Conservation (phyloP, 2,329 filamentous ascomycete species). For the Alternaria panax region DNA sequence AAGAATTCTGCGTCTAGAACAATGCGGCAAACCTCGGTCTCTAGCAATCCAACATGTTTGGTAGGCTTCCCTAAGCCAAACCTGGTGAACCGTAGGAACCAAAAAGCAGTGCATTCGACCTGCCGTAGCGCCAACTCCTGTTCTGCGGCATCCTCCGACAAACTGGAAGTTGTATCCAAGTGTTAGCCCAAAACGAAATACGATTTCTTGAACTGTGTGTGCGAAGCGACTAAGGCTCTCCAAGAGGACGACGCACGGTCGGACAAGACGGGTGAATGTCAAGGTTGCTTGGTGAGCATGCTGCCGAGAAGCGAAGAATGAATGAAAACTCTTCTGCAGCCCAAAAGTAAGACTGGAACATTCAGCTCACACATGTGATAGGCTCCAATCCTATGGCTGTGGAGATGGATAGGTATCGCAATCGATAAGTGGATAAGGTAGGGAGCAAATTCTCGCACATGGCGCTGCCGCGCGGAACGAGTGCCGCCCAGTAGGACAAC, state of each 20-base stretch:
- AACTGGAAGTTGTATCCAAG: constrained; percentile 2
- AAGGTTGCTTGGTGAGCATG: constrained; percentile 13
- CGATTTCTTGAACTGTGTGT: constrained; percentile 20
- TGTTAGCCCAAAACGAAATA: constrained; percentile 9
- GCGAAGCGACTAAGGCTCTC: background rate
- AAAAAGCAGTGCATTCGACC: background rate
- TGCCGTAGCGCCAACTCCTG: constrained; percentile 4
- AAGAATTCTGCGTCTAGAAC: background rate
- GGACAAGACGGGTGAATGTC: constrained; percentile 6
- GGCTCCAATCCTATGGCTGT: constrained; percentile 25
- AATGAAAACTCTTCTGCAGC: constrained; percentile 33
- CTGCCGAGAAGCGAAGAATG: constrained; percentile 22
- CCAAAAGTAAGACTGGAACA: constrained; percentile 15
- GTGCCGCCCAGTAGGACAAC: constrained; percentile 28
- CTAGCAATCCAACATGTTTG: background rate
- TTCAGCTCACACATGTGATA: constrained; percentile 20
- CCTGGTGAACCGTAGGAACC: background rate
- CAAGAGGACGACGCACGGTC: constrained; percentile 27
- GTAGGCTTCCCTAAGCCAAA: constrained; percentile 2
- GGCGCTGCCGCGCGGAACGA: constrained; percentile 34
- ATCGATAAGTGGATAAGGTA: constrained; percentile 49
- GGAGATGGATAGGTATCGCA: constrained; percentile 41
- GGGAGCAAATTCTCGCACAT: constrained; percentile 30
- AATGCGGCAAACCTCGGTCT: background rate
- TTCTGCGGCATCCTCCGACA: constrained; percentile 20